Evolutionary conservation across 768 basidiomycete species (phyloP).

Genomic region (Rhizopogon rudus): DNA sequence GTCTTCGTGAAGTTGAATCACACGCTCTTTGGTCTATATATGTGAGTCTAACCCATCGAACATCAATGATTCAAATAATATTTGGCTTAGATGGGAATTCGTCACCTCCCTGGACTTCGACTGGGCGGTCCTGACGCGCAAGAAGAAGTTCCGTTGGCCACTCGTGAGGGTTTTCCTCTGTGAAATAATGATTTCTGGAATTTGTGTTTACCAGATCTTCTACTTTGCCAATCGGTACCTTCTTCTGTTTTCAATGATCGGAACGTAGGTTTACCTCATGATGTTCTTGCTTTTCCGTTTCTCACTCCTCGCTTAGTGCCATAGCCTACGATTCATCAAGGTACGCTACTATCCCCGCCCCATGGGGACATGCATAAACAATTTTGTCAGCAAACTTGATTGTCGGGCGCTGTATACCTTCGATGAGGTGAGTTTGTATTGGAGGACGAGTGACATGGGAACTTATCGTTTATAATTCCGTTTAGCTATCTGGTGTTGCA

Average conservation of each 20-base stretch:
- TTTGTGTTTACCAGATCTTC: conserved; percentile 28
- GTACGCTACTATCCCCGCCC: conserved; percentile 16
- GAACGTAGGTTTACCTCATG: conserved; percentile 31
- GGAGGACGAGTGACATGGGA: neutral
- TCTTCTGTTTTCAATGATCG: conserved; percentile 39
- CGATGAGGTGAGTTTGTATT: conserved; percentile 32
- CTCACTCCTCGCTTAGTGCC: conserved; percentile 14
- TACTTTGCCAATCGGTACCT: conserved; percentile 43
- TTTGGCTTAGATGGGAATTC: conserved; percentile 37
- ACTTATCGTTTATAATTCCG: neutral
- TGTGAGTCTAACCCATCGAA: conserved; percentile 24
- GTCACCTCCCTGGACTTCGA: conserved; percentile 38
- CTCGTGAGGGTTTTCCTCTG: conserved; percentile 28
- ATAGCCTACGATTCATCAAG: conserved; percentile 9
- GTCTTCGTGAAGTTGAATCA: conserved; percentile 39
- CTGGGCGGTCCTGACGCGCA: conserved; percentile 34
- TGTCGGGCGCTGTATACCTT: conserved; percentile 45
- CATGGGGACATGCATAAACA: neutral
- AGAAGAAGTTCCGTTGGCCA: conserved; percentile 42
- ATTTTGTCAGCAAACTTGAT: conserved; percentile 28
- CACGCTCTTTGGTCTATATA: conserved; percentile 37
- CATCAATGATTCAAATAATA: neutral
- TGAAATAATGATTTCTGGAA: neutral
- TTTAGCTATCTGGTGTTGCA: conserved; percentile 37
- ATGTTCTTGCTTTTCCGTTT: neutral